Evolutionary conservation across 169 alveolate species (phyloP), one percentile per base, ranked within the genome.

Genomic region (Toxoplasma gondii): DNA sequence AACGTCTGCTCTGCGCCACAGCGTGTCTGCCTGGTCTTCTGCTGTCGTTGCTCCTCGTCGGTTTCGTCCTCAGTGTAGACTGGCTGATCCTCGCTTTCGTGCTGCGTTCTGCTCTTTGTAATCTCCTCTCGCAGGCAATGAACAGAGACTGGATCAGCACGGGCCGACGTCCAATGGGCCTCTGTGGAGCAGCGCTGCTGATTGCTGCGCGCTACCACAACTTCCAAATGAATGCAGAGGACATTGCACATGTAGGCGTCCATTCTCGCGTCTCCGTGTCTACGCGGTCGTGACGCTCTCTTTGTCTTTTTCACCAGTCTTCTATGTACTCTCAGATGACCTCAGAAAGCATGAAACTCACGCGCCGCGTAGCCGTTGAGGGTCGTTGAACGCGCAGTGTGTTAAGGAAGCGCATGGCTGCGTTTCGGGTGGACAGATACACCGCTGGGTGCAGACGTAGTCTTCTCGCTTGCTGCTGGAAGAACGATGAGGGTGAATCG

Each of bases 111-210:
- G 4, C 90, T 36, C 34, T 82, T 4, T 82, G 44, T 9, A 64
- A 10, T 10, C 39, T 43, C 36, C 90, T 2, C 7, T 54, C 58
- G 67, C 88, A 94, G 97, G 99, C 98, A 80, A 97, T 99, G 99
- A 97, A 98, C 93, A 96, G 99, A 64, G 99, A 99, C 96, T 99
- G 99, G 99, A 98, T 99, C 39, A 93, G 97, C 93, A 98, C 99
- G 19, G 99, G 99, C 22, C 97, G 99, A 94, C 97, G 99, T 92
- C 99, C 99, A 1, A 97, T 99, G 45, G 99, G 99, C 38, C 97
- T 99, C 53, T 99, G 99, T 96, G 99, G 99, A n/a, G 99, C 99
- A 0, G 99, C 99, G 34, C 96, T 99, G 91, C 97, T 99, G 83
- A 99, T 99, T n/a, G 98, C 99, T 0, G 99, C 99, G 0, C 97